Base-by-base conservation (phyloP, 805 yeast genomes). In the Myxozyma monticola region DNA sequence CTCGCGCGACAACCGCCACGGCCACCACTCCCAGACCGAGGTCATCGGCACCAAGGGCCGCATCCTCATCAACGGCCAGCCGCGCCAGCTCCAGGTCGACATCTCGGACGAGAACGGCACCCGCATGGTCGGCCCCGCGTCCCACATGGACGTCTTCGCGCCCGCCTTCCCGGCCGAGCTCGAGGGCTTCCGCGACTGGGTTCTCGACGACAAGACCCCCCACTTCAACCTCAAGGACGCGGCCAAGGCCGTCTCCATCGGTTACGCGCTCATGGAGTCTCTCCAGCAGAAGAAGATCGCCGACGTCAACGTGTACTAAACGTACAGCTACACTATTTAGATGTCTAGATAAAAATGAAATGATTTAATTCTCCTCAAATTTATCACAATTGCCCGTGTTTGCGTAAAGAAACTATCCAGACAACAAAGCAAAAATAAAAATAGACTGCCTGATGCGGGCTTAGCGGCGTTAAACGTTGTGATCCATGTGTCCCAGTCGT, bases 11-110 rank as follows among this genome's bases (percentile, higher is more conserved):
- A 59, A 48, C 39, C 28, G 29, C 35, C 62, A 59, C 37, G 62
- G 62, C 8, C 62, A 59, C 28, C 56, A 59, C 39, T 36, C 48
- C 17, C 17, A 26, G 44, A 47, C 62, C 20, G 62, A 59, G 38
- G 42, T 59, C 41, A 56, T 56, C 12, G 61, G 62, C 21, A 52
- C 61, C 21, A 37, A 49, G 42, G 62, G 62, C 28, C 49, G 51
- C 34, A 30, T 59, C 24, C 17, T 45, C 20, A 44, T 57, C 18
- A 53, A 57, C 47, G 42, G 49, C 17, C 49, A 55, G 26, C 57
- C 60, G 12, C 28, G 51, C 2, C 34, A 24, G 8, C 37, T 37
- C 9, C 20, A 43, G 24, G 12, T 54, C 12, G 54, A 48, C 26
- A 24, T 48, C 8, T 48, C 54, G 21, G 54, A 48, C 21, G 37